Conservation (phyloP, 805 yeast genomes). For the Wilhelminamyces savonicus region DNA sequence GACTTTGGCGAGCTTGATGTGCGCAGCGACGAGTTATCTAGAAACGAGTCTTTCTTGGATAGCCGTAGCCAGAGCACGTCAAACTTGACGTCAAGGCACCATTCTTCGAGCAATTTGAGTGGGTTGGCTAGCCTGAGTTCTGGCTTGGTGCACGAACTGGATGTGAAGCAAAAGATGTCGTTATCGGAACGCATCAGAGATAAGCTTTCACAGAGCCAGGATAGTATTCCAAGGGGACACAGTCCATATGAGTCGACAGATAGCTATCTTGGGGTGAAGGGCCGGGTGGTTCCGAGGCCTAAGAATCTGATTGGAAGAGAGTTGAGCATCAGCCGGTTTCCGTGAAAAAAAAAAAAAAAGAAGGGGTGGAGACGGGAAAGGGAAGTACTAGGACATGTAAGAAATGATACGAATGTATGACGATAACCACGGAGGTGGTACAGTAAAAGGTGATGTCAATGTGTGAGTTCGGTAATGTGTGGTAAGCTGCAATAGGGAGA, state of each 20-base stretch:
- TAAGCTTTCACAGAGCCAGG: constrained; percentile 18
- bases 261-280: too few species aligned
- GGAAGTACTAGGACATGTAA: too few species aligned
- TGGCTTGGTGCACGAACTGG: constrained; percentile 3
- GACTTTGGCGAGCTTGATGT: constrained; percentile 63
- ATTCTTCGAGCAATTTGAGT: constrained; percentile 22
- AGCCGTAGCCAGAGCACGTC: constrained; percentile 18
- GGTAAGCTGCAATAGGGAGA: too few species aligned
- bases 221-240: constrained; percentile 4
- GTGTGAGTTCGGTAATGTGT: too few species aligned
- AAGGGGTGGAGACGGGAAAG: too few species aligned
- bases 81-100: constrained; percentile 20
- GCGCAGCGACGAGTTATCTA: constrained; percentile 34
- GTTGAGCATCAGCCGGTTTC: constrained; percentile 4
- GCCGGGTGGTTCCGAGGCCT: too few species aligned
- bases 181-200: constrained; percentile 35
- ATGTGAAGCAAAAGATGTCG: constrained; percentile 24
- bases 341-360: constrained; percentile 1
- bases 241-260: too few species aligned
- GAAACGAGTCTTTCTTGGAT: constrained; percentile 24
- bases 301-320: constrained; percentile 11
- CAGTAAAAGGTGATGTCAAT: too few species aligned
- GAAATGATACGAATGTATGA: too few species aligned
- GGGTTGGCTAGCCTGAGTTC: constrained; percentile 1
- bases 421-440: too few species aligned